phyloP scores from a whole-genome alignment of 2,329 filamentous ascomycete genomes.

The Penicillium digitatum region DNA sequence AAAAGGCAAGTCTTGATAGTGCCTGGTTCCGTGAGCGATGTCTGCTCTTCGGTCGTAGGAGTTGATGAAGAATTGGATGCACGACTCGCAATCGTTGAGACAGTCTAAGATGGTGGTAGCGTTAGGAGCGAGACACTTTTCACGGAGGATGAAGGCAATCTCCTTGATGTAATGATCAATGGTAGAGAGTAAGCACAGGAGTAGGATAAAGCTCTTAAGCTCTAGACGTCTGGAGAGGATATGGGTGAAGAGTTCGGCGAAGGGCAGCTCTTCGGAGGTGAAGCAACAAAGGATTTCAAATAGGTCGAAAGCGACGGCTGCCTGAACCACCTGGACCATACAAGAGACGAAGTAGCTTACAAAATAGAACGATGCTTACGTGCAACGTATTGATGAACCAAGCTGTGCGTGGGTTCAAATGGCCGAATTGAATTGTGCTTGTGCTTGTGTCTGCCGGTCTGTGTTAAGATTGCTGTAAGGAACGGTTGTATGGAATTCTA shows the following conservation, averaged over 20 bases:
- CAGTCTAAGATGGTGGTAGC: background rate
- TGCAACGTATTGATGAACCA: background rate
- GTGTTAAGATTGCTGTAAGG: background rate
- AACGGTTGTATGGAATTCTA: background rate
- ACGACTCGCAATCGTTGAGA: background rate
- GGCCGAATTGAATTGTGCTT: background rate
- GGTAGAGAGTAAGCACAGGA: background rate
- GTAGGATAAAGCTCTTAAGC: background rate
- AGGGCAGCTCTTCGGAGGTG: background rate
- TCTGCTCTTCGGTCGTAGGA: background rate
- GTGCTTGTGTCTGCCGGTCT: background rate
- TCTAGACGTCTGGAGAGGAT: background rate
- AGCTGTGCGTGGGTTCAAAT: background rate
- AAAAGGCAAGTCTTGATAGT: background rate
- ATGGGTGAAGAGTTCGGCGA: background rate
- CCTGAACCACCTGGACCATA: background rate
- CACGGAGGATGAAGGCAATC: background rate
- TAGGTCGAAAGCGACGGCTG: background rate
- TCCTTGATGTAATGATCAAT: background rate
- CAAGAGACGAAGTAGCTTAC: background rate
- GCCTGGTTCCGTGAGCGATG: background rate
- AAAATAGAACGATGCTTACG: background rate
- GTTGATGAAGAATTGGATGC: background rate
- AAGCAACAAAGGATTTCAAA: background rate
- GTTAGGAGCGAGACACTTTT: background rate